Evolutionary conservation across 257 asterid genomes (phyloP), one percentile per base, ranked within the genome.

Genomic region (Osmanthus fragrans): DNA sequence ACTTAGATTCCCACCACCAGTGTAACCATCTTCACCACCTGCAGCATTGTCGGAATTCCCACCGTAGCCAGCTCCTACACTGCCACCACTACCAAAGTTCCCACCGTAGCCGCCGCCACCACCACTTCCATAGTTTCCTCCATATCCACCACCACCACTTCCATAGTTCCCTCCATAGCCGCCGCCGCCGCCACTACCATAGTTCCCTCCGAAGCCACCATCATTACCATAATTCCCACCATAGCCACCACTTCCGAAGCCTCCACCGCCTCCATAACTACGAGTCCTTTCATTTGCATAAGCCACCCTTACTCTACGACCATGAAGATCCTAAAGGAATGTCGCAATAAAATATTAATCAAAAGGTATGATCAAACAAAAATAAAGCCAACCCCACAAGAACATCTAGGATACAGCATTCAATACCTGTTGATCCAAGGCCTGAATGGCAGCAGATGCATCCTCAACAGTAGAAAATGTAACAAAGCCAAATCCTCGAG

Each of bases 361-460:
- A 16, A 70, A 7, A 72, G 67, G 29, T 78, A 37, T 27, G 36
- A 75, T 15, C 49, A 11, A 13, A 23, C 54, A n/a, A 16, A 45
- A 51, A 60, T 60, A 7, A 71, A 54, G 32, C 37, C 23, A 71
- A 71, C 25, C 23, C 12, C 36, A 42, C 63, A 11, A 71, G 69
- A 3, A 63, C 30, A 60, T 60, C 68, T 29, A 27, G 56, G 47
- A 30, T 49, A 37, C 4, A 5, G 29, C 51, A 18, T 36, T 30
- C 29, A 39, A 39, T 72, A 94, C 99, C 99, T 90, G 87, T 70
- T 86, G 89, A 78, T 92, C 97, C 87, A 92, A 79, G 58, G 97
- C 99, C 87, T 89, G 97, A 74, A 92, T 94, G 71, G 97, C 97
- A 83, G 96, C 86, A 27, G 93, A 84, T 51, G 99, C 99, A 82